These are phyloP conservation scores for Kwoniella bestiolae DNA, from an alignment of 768 basidiomycete genomes.

Conservation along the genomic window DNA sequence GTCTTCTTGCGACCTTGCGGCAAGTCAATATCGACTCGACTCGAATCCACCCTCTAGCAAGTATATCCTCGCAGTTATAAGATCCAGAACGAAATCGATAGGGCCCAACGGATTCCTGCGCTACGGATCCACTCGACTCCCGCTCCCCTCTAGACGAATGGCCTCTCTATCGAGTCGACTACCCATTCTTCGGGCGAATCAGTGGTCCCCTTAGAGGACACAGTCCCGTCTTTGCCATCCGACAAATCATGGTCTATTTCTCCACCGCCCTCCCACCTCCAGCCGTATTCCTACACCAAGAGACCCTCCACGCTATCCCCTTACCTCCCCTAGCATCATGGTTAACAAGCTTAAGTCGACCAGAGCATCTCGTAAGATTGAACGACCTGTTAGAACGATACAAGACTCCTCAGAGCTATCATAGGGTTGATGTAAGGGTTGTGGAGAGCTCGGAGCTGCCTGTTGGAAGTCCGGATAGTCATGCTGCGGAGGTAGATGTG, in stretches of 20 bases:
- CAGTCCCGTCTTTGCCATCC: too few relatives aligned
- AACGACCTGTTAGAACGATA: constrained; percentile 42
- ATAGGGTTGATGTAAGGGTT: constrained; percentile 39
- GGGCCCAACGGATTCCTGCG: too few relatives aligned
- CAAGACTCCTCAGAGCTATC: constrained; percentile 42
- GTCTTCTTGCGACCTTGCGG: too few relatives aligned
- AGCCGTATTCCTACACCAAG: constrained; percentile 32
- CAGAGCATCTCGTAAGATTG: constrained; percentile 39
- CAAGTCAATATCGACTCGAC: too few relatives aligned
- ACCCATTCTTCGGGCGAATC: too few relatives aligned
- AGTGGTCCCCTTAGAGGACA: too few relatives aligned
- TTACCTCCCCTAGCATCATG: constrained; percentile 44
- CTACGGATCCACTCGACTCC: too few relatives aligned
- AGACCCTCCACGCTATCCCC: constrained; percentile 41
- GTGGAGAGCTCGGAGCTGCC: constrained; percentile 44
- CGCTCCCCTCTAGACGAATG: too few relatives aligned
- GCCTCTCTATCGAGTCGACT: too few relatives aligned
- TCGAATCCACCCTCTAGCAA: too few relatives aligned
- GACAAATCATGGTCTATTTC: background rate
- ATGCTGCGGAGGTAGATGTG: background rate
- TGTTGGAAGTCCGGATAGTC: constrained; percentile 18
- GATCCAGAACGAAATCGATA: too few relatives aligned
- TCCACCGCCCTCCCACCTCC: constrained; percentile 31
- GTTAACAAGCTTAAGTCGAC: constrained; percentile 24
- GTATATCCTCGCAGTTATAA: too few relatives aligned